Percentiles rank a stretch among this genome's conserved stretches.
Evolutionary conservation across 2,329 filamentous ascomycete species (phyloP).

Genomic region (Ophiostoma ulmi): DNA sequence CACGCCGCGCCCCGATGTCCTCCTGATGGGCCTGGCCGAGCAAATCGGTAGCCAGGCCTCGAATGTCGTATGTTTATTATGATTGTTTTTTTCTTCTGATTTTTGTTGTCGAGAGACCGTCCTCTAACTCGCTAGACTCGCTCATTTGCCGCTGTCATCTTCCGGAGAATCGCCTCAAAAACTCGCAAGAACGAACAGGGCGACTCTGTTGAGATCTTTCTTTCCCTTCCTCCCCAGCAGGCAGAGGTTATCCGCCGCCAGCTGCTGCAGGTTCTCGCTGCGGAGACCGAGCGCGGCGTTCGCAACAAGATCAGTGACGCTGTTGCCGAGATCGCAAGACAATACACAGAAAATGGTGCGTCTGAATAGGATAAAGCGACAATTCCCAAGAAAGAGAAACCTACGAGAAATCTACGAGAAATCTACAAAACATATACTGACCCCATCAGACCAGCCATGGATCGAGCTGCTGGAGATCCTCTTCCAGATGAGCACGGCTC

Average conservation of each 20-base stretch:
- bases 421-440: background rate
- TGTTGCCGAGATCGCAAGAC: conserved; percentile 90
- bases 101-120: background rate
- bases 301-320: conserved; percentile 96
- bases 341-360: conserved; percentile 89
- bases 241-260: conserved; percentile 76
- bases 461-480: conserved; percentile 79
- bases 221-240: conserved; percentile 69
- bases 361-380: conserved; percentile 24
- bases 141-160: conserved; percentile 88
- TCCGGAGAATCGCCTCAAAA: conserved; percentile 88
- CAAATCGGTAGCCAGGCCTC: conserved; percentile 78
- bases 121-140: conserved; percentile 57
- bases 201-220: conserved; percentile 76
- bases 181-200: conserved; percentile 69
- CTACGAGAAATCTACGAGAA: background rate
- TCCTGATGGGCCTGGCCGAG: conserved; percentile 91
- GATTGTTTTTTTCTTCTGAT: background rate
- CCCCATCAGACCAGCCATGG: conserved; percentile 68
- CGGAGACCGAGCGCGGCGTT: conserved; percentile 67
- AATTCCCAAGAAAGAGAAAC: background rate
- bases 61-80: conserved; percentile 53
- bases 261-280: conserved; percentile 69
- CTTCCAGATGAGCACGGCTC: conserved; percentile 84
- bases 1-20: conserved; percentile 69